These are phyloP conservation scores for Ziziphus jujuba DNA, from an alignment of 306 rosid genomes.

Conservation along the genomic window DNA sequence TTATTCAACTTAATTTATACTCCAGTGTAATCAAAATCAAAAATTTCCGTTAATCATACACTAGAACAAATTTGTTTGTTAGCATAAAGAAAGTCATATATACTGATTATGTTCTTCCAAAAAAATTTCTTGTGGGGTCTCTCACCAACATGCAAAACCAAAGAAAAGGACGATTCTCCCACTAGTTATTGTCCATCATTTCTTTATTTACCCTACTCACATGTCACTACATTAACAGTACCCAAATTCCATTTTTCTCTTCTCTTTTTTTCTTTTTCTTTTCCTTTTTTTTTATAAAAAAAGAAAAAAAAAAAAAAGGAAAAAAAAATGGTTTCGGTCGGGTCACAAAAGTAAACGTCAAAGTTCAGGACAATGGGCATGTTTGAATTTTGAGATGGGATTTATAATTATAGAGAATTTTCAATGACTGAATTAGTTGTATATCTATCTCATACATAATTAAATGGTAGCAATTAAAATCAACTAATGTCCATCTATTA, in stretches of 20 bases:
- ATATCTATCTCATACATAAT: too few species aligned
- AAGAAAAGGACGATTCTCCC: constrained; percentile 43
- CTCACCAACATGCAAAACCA: constrained; percentile 11
- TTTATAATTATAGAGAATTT: too few species aligned
- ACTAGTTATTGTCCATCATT: constrained; percentile 42
- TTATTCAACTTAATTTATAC: constrained; percentile 1
- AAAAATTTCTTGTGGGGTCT: constrained; percentile 42
- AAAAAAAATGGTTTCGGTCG: too few species aligned
- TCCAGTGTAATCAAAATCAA: background rate
- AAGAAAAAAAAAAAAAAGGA: too few species aligned
- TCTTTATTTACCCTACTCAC: constrained; percentile 26
- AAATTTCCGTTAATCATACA: background rate
- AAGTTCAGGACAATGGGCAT: too few species aligned
- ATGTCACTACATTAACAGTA: constrained; percentile 11
- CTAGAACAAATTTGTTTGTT: constrained; percentile 16
- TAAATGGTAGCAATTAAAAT: too few species aligned
- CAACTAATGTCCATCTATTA: too few species aligned
- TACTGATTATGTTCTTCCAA: constrained; percentile 25
- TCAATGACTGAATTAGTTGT: too few species aligned
- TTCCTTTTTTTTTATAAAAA: too few species aligned
- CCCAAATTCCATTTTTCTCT: too few species aligned
- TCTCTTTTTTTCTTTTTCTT: background rate
- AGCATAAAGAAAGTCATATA: constrained; percentile 18
- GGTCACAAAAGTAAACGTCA: too few species aligned
- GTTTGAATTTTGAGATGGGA: too few species aligned